Evolutionary conservation across 1,284 basidiomycete genomes (phyloP).

Genomic region (Tylopilus sp.): DNA sequence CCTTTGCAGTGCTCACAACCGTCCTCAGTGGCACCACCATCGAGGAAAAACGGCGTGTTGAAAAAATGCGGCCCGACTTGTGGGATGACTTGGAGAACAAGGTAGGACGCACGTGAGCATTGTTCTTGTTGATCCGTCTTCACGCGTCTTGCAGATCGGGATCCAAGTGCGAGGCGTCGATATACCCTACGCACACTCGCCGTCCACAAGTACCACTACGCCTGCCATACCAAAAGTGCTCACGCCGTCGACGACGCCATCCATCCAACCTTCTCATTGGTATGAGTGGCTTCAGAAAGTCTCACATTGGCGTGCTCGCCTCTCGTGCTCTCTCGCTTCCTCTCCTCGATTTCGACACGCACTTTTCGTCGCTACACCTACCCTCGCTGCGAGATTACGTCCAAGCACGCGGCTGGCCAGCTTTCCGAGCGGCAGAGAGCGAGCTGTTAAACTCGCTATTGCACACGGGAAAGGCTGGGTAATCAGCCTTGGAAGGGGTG

Average conservation of each 20-base stretch:
- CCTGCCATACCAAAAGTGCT: constrained; percentile 30
- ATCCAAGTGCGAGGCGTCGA: constrained; percentile 85
- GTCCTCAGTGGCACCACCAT: constrained; percentile 71
- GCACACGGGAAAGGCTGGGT: constrained; percentile 61
- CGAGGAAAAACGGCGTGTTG: too few relatives aligned
- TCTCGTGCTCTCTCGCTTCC: constrained; percentile 72
- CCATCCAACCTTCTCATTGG: constrained; percentile 85
- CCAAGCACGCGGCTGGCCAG: constrained; percentile 69
- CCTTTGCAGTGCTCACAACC: constrained; percentile 86
- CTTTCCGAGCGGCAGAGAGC: constrained; percentile 67
- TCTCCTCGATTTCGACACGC: constrained; percentile 85
- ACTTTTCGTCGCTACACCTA: constrained; percentile 68
- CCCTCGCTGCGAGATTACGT: constrained; percentile 77
- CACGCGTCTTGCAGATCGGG: constrained; percentile 64
- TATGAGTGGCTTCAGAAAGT: constrained; percentile 98
- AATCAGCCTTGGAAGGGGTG: constrained; percentile 92
- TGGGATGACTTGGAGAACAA: constrained; percentile 98
- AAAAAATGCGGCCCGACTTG: constrained; percentile 99
- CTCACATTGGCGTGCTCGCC: constrained; percentile 80
- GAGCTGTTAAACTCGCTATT: constrained; percentile 62
- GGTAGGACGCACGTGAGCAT: constrained; percentile 39
- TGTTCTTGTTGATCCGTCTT: background rate
- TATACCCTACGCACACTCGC: constrained; percentile 44
- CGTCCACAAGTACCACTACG: constrained; percentile 34
- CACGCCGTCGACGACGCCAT: constrained; percentile 22